Evolutionary conservation across 2,329 filamentous ascomycete species (phyloP).

Genomic region (Xylaria arbuscula): DNA sequence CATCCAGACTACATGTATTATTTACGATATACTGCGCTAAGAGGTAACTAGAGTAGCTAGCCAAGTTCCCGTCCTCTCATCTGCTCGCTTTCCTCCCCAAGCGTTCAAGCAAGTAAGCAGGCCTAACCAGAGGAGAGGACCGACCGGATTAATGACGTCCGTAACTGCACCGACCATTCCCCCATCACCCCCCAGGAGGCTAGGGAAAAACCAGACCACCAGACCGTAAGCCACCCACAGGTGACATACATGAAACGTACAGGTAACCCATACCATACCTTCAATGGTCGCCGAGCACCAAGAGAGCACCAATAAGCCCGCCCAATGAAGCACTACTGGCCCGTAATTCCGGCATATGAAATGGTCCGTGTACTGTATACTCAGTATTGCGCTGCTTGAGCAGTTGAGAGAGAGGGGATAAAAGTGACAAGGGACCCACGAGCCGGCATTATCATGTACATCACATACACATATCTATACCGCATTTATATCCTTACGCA

Average conservation of each 20-base stretch:
- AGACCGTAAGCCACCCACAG: conserved; percentile 33
- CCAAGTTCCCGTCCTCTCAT: neutral
- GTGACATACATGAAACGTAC: conserved; percentile 34
- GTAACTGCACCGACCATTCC: neutral
- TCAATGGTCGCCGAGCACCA: conserved; percentile 33
- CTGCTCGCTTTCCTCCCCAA: neutral
- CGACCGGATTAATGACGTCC: conserved; percentile 7
- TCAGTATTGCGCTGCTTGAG: neutral
- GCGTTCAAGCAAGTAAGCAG: neutral
- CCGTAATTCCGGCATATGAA: conserved; percentile 28
- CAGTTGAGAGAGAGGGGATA: neutral
- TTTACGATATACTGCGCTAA: conserved; percentile 1
- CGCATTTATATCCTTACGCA: neutral
- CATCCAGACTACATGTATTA: neutral
- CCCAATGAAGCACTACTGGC: conserved; percentile 12
- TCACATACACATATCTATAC: neutral
- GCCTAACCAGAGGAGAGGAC: neutral
- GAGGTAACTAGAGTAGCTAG: neutral
- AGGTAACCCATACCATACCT: conserved; percentile 21
- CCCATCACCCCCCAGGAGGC: neutral
- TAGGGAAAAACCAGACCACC: conserved; percentile 7
- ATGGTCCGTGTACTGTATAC: conserved; percentile 13
- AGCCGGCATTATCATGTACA: neutral
- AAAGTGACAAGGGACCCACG: conserved; percentile 5
- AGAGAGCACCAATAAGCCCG: conserved; percentile 23